Evolutionary conservation across 768 basidiomycete species (phyloP).

Genomic region (Favolaschia claudopus): DNA sequence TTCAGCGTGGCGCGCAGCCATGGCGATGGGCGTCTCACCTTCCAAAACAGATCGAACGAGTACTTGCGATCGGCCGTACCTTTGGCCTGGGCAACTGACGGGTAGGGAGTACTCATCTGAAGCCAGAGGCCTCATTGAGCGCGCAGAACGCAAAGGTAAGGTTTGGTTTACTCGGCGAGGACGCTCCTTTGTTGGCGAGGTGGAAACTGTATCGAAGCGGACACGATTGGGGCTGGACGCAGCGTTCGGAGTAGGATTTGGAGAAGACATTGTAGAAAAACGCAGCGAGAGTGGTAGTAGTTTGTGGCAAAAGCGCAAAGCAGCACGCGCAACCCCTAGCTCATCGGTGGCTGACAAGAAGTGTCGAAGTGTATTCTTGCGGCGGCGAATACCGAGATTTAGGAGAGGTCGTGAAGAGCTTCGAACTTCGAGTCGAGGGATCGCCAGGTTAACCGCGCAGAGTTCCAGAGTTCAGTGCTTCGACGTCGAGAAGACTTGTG

Average conservation of each 20-base stretch:
- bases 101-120: conserved; percentile 42
- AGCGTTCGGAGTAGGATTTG: conserved; percentile 8
- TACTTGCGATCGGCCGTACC: conserved; percentile 38
- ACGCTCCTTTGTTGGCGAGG: conserved; percentile 16
- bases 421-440: too few species aligned
- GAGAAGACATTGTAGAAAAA: conserved; percentile 5
- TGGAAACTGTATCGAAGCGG: conserved; percentile 11
- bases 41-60: conserved; percentile 50
- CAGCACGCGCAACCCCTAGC: neutral
- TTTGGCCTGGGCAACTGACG: conserved; percentile 49
- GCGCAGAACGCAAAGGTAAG: neutral
- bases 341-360: conserved; percentile 16
- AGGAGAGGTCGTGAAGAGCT: too few species aligned
- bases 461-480: too few species aligned
- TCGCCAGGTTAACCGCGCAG: too few species aligned
- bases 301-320: neutral
- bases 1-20: neutral
- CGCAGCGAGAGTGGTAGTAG: neutral
- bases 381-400: too few species aligned
- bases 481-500: too few species aligned
- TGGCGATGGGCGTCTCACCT: neutral
- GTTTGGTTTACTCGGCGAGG: conserved; percentile 18
- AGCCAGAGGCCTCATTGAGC: neutral
- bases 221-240: conserved; percentile 18
- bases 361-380: neutral